Conservation (phyloP, 768 basidiomycete genomes). For the Auriscalpium vulgare region DNA sequence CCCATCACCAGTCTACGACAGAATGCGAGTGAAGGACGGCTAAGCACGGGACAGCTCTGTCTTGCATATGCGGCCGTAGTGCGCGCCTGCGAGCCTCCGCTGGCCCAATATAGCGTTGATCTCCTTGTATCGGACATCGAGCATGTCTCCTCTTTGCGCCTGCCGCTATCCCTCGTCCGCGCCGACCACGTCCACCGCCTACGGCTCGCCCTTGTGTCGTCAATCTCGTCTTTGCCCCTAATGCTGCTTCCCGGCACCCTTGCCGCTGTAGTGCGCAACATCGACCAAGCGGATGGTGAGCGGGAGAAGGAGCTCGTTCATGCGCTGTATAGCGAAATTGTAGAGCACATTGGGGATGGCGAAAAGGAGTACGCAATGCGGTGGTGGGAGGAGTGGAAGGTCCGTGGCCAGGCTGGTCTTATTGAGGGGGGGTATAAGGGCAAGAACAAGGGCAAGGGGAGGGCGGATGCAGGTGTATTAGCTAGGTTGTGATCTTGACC, state of each 20-base stretch:
- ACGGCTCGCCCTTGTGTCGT: conserved; percentile 57
- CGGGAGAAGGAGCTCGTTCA: conserved; percentile 39
- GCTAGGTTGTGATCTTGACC: too few relatives aligned
- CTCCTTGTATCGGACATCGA: conserved; percentile 42
- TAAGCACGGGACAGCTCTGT: conserved; percentile 59
- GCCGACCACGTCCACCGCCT: conserved; percentile 37
- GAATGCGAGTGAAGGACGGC: conserved; percentile 55
- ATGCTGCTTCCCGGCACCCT: conserved; percentile 48
- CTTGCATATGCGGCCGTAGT: conserved; percentile 73
- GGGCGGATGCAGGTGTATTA: too few relatives aligned
- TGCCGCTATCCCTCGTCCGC: conserved; percentile 13
- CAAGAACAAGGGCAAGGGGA: too few relatives aligned
- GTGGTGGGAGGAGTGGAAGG: conserved; percentile 57
- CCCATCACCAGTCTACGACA: conserved; percentile 18
- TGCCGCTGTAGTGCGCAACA: conserved; percentile 33
- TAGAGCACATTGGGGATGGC: conserved; percentile 55
- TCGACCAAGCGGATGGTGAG: conserved; percentile 21
- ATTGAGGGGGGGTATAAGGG: too few relatives aligned
- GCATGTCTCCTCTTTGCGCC: conserved; percentile 1
- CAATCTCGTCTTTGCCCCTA: conserved; percentile 54
- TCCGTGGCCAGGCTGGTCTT: not conserved
- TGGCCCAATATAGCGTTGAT: conserved; percentile 67
- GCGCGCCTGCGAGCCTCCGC: conserved; percentile 27
- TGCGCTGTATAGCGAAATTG: conserved; percentile 55
- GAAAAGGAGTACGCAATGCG: conserved; percentile 59